These are phyloP conservation scores for Heterobasidion parviporum DNA, from an alignment of 1,284 basidiomycete species.

Conservation along the genomic window DNA sequence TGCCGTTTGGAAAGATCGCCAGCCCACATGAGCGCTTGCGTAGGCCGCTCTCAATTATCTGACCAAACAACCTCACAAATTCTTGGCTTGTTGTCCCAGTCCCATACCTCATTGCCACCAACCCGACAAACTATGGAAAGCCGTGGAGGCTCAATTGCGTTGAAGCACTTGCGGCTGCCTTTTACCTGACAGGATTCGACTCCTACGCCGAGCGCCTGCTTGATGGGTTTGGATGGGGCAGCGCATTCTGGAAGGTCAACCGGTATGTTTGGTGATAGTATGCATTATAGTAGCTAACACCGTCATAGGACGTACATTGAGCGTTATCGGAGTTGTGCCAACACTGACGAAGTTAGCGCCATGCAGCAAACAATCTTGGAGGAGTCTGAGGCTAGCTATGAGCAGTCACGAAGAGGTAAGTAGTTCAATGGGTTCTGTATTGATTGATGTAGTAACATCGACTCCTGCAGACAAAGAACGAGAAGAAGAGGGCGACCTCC, in stretches of 20 bases:
- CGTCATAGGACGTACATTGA: constrained; percentile 50
- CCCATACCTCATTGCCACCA: constrained; percentile 87
- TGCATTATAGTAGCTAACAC: background rate
- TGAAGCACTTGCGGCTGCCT: constrained; percentile 88
- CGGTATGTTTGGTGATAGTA: constrained; percentile 32
- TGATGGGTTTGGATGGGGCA: constrained; percentile 82
- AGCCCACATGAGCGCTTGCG: constrained; percentile 87
- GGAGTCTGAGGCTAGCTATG: constrained; percentile 63
- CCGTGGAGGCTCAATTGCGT: constrained; percentile 89
- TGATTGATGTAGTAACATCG: background rate
- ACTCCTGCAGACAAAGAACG: background rate
- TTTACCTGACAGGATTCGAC: constrained; percentile 85
- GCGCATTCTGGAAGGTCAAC: constrained; percentile 81
- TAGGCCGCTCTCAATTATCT: constrained; percentile 32
- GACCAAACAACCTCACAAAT: background rate
- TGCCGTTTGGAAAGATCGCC: constrained; percentile 90
- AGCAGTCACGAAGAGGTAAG: constrained; percentile 30
- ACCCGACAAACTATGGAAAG: constrained; percentile 93
- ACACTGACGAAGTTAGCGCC: constrained; percentile 51
- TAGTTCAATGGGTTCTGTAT: background rate
- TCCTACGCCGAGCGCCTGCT: constrained; percentile 72
- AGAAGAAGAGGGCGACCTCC: background rate
- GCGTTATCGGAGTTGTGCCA: constrained; percentile 64
- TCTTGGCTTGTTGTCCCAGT: constrained; percentile 37
- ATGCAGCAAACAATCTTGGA: constrained; percentile 71